phyloP scores from a whole-genome alignment of 1,284 basidiomycete species.

The Moniliophthora roreri region DNA sequence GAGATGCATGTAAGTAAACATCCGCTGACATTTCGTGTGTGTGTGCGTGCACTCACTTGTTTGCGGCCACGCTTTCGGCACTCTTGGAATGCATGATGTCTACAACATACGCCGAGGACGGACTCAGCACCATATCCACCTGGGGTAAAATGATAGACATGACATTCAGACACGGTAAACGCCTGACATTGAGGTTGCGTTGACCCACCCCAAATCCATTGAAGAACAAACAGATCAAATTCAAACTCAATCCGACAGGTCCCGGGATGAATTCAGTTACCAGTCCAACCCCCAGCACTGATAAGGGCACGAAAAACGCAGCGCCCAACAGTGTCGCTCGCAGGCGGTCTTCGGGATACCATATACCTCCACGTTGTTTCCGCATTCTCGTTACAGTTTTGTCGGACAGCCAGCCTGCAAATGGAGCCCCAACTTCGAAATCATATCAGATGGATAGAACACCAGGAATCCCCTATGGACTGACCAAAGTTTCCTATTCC shows the following conservation, averaged over 20 bases:
- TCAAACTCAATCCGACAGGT: conserved; percentile 37
- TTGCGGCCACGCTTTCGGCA: conserved; percentile 34
- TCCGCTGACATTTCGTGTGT: background rate
- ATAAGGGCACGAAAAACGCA: conserved; percentile 23
- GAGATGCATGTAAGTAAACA: background rate
- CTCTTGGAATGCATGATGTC: conserved; percentile 33
- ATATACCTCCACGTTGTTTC: conserved; percentile 43
- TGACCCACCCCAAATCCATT: conserved; percentile 50
- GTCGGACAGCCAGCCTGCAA: conserved; percentile 57
- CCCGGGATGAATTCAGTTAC: conserved; percentile 35
- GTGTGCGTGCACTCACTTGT: conserved; percentile 16
- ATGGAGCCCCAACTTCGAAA: conserved; percentile 46
- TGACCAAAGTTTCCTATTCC: conserved; percentile 62
- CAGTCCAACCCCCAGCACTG: conserved; percentile 35
- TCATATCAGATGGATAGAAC: background rate
- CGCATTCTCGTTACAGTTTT: conserved; percentile 43
- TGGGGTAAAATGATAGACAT: conserved; percentile 2
- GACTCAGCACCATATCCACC: conserved; percentile 25
- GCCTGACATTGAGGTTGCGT: background rate
- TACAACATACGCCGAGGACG: conserved; percentile 22
- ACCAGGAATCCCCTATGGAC: conserved; percentile 14
- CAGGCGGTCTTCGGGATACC: conserved; percentile 62
- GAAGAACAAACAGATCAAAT: conserved; percentile 42
- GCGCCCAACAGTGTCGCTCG: conserved; percentile 31
- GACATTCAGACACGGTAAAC: background rate